A percentile compares a stretch with the other conserved stretches of the same genome.
Evolutionary conservation across 1,139 yeast species (phyloP).

Genomic region (Geotrichum aggregatum): DNA sequence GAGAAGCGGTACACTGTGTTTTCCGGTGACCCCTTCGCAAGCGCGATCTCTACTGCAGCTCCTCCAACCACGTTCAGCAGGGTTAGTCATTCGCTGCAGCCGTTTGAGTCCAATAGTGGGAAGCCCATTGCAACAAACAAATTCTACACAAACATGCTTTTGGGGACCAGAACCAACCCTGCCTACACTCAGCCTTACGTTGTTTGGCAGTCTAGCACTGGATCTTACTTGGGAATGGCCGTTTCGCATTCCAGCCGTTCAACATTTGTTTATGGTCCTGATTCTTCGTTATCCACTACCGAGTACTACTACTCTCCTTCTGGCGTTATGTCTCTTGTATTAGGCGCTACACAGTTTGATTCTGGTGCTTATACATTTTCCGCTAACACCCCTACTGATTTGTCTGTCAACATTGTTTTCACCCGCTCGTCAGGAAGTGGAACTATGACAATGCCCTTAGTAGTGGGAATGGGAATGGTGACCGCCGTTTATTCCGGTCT

Average conservation of each 20-base stretch:
- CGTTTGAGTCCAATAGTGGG: constrained; percentile 1
- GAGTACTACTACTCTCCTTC: constrained; percentile 40
- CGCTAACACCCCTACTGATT: constrained; percentile 36
- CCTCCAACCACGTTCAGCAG: constrained; percentile 11
- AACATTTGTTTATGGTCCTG: constrained; percentile 64
- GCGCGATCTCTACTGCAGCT: constrained; percentile 10
- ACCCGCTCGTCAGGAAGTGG: constrained; percentile 34
- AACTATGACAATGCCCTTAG: constrained; percentile 42
- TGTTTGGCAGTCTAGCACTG: constrained; percentile 5
- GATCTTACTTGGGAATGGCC: constrained; percentile 62
- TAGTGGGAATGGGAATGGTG: constrained; percentile 74
- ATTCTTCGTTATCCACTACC: constrained; percentile 34
- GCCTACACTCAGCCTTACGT: constrained; percentile 15
- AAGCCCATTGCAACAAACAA: constrained; percentile 74
- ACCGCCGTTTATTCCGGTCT: constrained; percentile 57
- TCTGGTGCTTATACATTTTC: constrained; percentile 29
- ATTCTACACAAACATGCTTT: constrained; percentile 71
- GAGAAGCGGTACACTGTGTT: constrained; percentile 4
- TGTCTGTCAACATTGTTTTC: constrained; percentile 54
- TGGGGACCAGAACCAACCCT: constrained; percentile 48
- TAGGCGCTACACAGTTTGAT: constrained; percentile 35
- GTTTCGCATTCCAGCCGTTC: constrained; percentile 58
- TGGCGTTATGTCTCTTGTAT: constrained; percentile 38
- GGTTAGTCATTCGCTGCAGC: constrained; percentile 16
- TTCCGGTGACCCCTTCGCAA: constrained; percentile 15